Evolutionary conservation across 208 protist species (phyloP), one percentile per base, ranked within the genome.

Genomic region (Leishmania arabica): DNA sequence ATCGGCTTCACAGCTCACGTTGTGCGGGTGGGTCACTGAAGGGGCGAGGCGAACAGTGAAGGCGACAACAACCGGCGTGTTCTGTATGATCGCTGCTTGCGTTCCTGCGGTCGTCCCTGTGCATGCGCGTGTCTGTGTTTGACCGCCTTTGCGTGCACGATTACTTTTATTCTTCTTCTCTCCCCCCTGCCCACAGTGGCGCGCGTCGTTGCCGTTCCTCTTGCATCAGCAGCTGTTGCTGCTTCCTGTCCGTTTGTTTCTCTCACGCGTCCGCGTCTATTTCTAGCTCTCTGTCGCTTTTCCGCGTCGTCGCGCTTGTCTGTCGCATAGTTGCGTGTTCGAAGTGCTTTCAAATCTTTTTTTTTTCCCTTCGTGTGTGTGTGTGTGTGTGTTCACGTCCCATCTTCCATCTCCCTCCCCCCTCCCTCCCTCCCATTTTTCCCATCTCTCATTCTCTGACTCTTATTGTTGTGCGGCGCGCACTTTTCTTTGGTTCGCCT

Each of bases 401-500:
- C 8, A 34, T n/a, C 27, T 11, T 56, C n/a, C 13, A 27, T 9
- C 45, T 56, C 42, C 68, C 24, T 72, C 66, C 8, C 66, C 42
- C 68, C 24, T 11, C 27, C 40, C 27, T 45, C 42, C 45, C 27
- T 72, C 58, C 51, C n/a, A 45, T 68, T 42, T 42, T 2, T 40
- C 13, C 9, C n/a, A 40, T 49, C n/a, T 62, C 9, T 49, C 64
- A 51, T 75, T 51, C 34, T 27, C 42, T 24, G 40, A 51, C 7
- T 51, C 68, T 5, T 51, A 19, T 66, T 37, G 27, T 66, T 37
- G 60, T 66, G 60, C 6, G 31, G 42, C 24, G 27, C 21, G 60
- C 45, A 34, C 69, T 66, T 74, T 82, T 66, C 71, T 77, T 75
- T 66, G 42, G 70, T 78, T 56, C 13, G 65, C 34, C 27, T 11